phyloP scores from a whole-genome alignment of 2,329 filamentous ascomycete species.

The Botryotinia convoluta region DNA sequence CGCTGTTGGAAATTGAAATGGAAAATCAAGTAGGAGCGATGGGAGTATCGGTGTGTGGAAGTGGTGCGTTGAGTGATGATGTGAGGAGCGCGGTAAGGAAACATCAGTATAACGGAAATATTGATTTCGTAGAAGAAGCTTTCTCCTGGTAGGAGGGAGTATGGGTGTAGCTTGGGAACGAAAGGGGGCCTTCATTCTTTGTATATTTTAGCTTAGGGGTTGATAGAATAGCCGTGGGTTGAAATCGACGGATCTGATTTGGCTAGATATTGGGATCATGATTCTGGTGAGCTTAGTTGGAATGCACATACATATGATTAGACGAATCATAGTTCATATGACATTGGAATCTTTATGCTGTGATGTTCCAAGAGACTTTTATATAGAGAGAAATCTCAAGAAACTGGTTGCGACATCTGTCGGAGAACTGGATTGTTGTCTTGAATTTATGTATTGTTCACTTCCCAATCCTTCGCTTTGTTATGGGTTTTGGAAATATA shows the following conservation, averaged over 20 bases:
- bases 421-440: neutral
- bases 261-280: neutral
- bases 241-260: neutral
- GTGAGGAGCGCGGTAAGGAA: slow-evolving; percentile 65
- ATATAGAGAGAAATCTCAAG: neutral
- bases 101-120: slow-evolving; percentile 61
- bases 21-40: slow-evolving; percentile 71
- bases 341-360: neutral
- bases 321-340: neutral
- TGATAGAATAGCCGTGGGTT: neutral
- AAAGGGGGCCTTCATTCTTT: slow-evolving; percentile 19
- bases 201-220: slow-evolving; percentile 24
- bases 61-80: slow-evolving; percentile 71
- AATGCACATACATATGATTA: slow-evolving; percentile 5
- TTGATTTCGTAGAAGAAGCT: slow-evolving; percentile 78
- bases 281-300: neutral
- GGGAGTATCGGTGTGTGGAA: slow-evolving; percentile 72
- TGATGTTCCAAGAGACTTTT: neutral
- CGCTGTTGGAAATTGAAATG: slow-evolving; percentile 70
- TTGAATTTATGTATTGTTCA: neutral
- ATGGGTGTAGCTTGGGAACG: neutral
- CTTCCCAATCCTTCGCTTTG: neutral
- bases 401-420: neutral
- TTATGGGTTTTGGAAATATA: no score
- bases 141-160: slow-evolving; percentile 57